Evolutionary conservation across 139 green algal species (phyloP).

Genomic region (Coccomyxa sp.): DNA sequence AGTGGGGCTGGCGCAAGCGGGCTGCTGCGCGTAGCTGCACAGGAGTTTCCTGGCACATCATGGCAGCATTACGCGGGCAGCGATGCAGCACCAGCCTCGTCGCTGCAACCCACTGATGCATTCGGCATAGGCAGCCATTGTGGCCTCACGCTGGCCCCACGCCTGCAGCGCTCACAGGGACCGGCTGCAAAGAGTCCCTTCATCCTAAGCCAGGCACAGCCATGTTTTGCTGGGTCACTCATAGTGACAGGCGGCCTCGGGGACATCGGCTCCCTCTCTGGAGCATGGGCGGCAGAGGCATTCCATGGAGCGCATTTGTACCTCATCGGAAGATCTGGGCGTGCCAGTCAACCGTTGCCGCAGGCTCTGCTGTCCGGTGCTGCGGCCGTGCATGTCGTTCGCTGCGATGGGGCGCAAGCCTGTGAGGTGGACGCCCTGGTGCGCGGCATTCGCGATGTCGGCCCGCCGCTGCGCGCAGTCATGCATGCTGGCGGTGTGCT

Average conservation of each 20-base stretch:
- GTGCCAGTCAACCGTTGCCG: neutral
- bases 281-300: neutral
- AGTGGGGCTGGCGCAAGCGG: neutral
- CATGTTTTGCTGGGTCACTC: too few species aligned
- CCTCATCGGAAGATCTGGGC: neutral
- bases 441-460: neutral
- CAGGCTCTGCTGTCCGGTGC: neutral
- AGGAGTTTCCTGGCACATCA: neutral
- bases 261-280: conserved; percentile 15
- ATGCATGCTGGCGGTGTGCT: conserved; percentile 64
- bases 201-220: too few species aligned
- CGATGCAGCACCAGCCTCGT: too few species aligned
- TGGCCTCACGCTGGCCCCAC: too few species aligned
- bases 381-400: neutral
- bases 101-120: too few species aligned
- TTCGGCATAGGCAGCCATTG: too few species aligned
- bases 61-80: too few species aligned
- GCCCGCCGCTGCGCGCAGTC: conserved; percentile 5
- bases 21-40: conserved; percentile 17
- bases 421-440: neutral
- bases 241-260: conserved; percentile 22
- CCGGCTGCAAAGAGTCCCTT: too few species aligned
- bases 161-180: too few species aligned
- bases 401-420: neutral
- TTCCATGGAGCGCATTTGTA: neutral